These are phyloP conservation scores for Tilletia horrida DNA, from an alignment of 1,284 basidiomycete species.

Conservation along the genomic window DNA sequence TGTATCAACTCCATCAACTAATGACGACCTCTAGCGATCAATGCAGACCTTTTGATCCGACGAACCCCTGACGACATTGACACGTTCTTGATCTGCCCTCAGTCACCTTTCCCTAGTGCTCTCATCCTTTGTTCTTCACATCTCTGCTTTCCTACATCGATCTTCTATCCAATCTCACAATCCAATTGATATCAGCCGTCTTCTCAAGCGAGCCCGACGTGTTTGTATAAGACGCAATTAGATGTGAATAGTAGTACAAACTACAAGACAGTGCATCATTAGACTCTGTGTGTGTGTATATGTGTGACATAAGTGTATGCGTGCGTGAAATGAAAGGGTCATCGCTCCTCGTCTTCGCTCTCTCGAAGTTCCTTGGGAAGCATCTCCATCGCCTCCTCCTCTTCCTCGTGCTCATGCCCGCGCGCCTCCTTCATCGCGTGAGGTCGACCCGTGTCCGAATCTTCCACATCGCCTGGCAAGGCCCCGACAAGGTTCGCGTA, in stretches of 20 bases:
- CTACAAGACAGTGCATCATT: not conserved
- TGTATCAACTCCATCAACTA: not conserved
- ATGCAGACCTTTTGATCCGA: no score
- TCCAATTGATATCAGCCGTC: no score
- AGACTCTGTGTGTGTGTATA: no score
- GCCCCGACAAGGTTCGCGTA: not conserved
- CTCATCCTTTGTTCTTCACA: no score
- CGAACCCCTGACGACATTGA: no score
- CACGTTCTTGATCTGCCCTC: no score
- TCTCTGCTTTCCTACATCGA: no score
- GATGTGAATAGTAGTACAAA: not conserved
- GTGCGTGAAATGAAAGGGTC: not conserved
- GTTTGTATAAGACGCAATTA: no score
- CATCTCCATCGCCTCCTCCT: conserved; percentile 42
- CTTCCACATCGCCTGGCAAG: not conserved
- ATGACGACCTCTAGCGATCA: not conserved
- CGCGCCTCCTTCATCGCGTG: not conserved
- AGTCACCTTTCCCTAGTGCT: no score
- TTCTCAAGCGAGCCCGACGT: no score
- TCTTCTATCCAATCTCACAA: no score
- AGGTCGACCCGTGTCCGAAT: not conserved
- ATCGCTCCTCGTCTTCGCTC: conserved; percentile 10
- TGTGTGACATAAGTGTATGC: not conserved
- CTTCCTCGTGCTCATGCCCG: conserved; percentile 24
- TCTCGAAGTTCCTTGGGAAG: conserved; percentile 26